Percentiles rank a stretch among this genome's conserved stretches.
phyloP scores from a whole-genome alignment of 768 basidiomycete species.

The Cyclocybe cylindracea region DNA sequence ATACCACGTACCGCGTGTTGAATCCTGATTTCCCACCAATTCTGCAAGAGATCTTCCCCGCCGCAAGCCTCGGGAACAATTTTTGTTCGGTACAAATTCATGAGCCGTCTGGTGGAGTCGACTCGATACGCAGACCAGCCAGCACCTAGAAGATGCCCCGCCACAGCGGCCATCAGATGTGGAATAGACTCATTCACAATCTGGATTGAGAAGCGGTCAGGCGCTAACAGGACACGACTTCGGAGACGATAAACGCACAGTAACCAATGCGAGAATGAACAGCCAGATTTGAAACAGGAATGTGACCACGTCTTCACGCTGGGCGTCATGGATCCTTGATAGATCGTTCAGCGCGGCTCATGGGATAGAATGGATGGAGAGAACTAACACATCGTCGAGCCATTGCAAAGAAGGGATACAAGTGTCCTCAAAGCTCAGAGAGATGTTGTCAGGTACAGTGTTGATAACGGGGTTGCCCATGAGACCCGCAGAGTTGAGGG shows the following conservation, averaged over 20 bases:
- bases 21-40: slow-evolving; percentile 41
- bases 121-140: slow-evolving; percentile 50
- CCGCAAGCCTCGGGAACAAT: slow-evolving; percentile 41
- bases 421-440: slow-evolving; percentile 9
- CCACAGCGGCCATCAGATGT: slow-evolving; percentile 47
- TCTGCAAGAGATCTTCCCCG: slow-evolving; percentile 39
- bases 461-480: neutral
- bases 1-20: slow-evolving; percentile 35
- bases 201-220: slow-evolving; percentile 23
- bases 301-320: slow-evolving; percentile 49
- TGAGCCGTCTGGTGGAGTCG: slow-evolving; percentile 28
- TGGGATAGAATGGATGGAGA: neutral
- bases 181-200: slow-evolving; percentile 54
- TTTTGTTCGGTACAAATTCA: slow-evolving; percentile 29
- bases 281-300: slow-evolving; percentile 51
- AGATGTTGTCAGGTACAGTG: neutral
- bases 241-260: slow-evolving; percentile 32
- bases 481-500: neutral
- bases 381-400: slow-evolving; percentile 41
- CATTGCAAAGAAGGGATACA: slow-evolving; percentile 48
- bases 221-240: neutral
- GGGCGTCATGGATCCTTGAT: slow-evolving; percentile 36
- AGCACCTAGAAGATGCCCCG: slow-evolving; percentile 46
- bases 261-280: slow-evolving; percentile 42
- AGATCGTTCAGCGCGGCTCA: neutral